Conservation (phyloP, 1,284 basidiomycete genomes). For the Quambalaria eucalypti region DNA sequence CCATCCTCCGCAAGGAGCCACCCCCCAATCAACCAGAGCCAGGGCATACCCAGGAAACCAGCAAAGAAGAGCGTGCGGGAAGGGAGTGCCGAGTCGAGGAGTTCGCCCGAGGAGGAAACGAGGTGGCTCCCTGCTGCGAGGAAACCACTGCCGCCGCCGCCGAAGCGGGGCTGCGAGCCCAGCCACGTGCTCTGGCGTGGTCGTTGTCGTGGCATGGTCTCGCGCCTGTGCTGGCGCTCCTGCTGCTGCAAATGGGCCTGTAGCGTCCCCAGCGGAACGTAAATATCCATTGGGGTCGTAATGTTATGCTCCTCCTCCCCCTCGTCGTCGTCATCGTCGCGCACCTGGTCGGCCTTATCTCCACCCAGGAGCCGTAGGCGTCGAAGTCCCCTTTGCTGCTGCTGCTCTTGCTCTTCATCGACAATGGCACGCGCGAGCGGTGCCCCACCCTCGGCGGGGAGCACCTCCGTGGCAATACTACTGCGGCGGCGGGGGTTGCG, state of each 20-base stretch:
- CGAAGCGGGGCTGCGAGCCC: no score
- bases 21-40: slow-evolving; percentile 39
- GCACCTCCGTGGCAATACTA: no score
- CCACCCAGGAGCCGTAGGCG: not conserved
- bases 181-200: no score
- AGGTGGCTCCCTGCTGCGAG: not conserved
- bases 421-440: no score
- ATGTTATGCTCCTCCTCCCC: not conserved
- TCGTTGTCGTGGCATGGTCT: not conserved
- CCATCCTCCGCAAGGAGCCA: slow-evolving; percentile 25
- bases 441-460: no score
- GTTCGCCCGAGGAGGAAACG: not conserved
- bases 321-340: no score
- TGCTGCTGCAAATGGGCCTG: slow-evolving; percentile 7
- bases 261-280: slow-evolving; percentile 6
- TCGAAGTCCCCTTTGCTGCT: not conserved
- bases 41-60: slow-evolving; percentile 37
- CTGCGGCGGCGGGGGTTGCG: no score
- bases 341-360: not conserved
- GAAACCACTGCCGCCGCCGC: no score
- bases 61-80: slow-evolving; percentile 32
- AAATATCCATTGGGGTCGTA: slow-evolving; percentile 7
- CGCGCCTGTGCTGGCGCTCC: not conserved
- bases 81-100: slow-evolving; percentile 16
- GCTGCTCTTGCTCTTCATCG: not conserved